phyloP scores from a whole-genome alignment of 345 rosid genomes.

The Bruguiera gymnorhiza region DNA sequence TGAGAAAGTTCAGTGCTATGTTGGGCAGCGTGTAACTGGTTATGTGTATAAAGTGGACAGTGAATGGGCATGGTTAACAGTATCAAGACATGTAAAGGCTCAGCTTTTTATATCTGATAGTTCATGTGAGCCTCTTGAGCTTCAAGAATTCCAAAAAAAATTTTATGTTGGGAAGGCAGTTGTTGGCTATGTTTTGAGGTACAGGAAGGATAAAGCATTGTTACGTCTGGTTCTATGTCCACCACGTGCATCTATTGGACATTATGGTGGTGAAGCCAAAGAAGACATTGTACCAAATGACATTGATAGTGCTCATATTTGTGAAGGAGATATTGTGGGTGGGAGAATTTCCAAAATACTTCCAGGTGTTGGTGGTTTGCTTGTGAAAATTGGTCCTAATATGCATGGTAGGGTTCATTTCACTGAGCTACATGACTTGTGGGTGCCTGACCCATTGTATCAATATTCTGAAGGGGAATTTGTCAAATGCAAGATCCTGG shows the following conservation, averaged over 20 bases:
- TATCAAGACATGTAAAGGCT: constrained; percentile 72
- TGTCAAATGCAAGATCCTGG: constrained; percentile 88
- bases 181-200: constrained; percentile 58
- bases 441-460: constrained; percentile 70
- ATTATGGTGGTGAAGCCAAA: constrained; percentile 22
- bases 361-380: constrained; percentile 79
- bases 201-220: constrained; percentile 60
- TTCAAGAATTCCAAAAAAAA: constrained; percentile 56
- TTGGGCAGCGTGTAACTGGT: constrained; percentile 60
- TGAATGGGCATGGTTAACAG: constrained; percentile 82
- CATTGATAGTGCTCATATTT: constrained; percentile 45
- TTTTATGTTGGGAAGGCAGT: constrained; percentile 65
- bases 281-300: constrained; percentile 31
- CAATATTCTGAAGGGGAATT: constrained; percentile 73
- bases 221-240: constrained; percentile 68
- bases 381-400: constrained; percentile 82
- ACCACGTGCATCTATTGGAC: constrained; percentile 24
- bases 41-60: constrained; percentile 80
- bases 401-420: constrained; percentile 80
- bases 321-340: constrained; percentile 77
- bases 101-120: constrained; percentile 73
- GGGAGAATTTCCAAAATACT: constrained; percentile 75
- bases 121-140: constrained; percentile 66
- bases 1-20: constrained; percentile 48
- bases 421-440: constrained; percentile 70